Percentiles rank a stretch among this genome's conserved stretches.
Conservation (phyloP, 768 basidiomycete genomes). For the Lactarius sp. region DNA sequence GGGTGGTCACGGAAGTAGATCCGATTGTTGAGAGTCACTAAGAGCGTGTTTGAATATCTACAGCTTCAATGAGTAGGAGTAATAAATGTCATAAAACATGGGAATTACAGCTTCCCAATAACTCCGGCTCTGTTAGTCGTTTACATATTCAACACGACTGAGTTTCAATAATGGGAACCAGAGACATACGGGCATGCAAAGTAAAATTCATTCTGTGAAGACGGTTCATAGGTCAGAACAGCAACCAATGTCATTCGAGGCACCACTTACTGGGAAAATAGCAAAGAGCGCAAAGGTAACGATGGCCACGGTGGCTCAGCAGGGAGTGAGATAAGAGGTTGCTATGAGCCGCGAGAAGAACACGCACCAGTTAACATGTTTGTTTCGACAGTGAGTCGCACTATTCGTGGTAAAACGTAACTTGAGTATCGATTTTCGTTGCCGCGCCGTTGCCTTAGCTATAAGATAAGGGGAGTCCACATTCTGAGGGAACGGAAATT, state of each 20-base stretch:
- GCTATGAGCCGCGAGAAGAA: neutral
- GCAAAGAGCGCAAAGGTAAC: conserved; percentile 8
- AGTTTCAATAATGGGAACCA: neutral
- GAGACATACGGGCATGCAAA: conserved; percentile 6
- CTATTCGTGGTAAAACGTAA: conserved; percentile 25
- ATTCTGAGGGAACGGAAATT: too few species aligned
- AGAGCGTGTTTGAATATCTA: conserved; percentile 28
- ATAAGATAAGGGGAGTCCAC: neutral
- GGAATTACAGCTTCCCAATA: conserved; percentile 23
- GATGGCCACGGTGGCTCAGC: conserved; percentile 9
- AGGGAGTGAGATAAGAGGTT: neutral
- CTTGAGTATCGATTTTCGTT: conserved; percentile 5
- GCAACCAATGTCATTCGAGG: neutral
- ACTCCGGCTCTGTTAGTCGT: conserved; percentile 20
- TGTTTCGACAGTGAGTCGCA: conserved; percentile 29
- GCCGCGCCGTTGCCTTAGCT: neutral
- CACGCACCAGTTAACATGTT: conserved; percentile 23
- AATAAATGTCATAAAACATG: neutral
- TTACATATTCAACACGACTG: neutral
- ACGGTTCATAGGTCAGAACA: neutral
- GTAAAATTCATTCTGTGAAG: conserved; percentile 8
- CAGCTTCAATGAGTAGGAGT: neutral
- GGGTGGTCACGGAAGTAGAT: conserved; percentile 14
- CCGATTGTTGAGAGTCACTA: conserved; percentile 27
- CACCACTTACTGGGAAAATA: conserved; percentile 6